Evolutionary conservation across 2,329 filamentous ascomycete genomes (phyloP).

Genomic region (Diaporthe sp.): DNA sequence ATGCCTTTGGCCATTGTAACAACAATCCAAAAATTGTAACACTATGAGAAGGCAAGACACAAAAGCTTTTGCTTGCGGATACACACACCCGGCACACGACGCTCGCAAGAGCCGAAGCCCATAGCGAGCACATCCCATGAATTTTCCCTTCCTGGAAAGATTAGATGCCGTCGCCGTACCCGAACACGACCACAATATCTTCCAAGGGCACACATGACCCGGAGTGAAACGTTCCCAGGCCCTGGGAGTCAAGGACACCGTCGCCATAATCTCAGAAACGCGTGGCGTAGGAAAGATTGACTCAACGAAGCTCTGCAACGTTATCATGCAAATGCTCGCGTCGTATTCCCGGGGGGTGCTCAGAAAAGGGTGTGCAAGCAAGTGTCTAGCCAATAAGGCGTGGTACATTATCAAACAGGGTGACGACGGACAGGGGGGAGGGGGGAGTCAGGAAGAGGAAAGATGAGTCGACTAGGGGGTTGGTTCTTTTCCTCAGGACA

Average conservation of each 20-base stretch:
- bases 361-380: constrained; percentile 4
- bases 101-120: background rate
- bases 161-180: background rate
- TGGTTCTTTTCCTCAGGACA: background rate
- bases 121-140: background rate
- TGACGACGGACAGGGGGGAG: background rate
- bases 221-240: constrained; percentile 2
- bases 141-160: background rate
- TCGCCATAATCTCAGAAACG: background rate
- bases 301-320: constrained; percentile 22
- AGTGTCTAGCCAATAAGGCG: background rate
- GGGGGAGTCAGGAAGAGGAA: background rate
- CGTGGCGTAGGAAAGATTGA: background rate
- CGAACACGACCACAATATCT: background rate
- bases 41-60: background rate
- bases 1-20: background rate
- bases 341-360: constrained; percentile 6
- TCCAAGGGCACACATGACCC: constrained; percentile 3
- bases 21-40: too few relatives aligned
- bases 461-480: background rate
- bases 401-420: constrained; percentile 12
- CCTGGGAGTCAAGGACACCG: background rate
- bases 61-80: background rate
- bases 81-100: background rate
- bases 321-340: constrained; percentile 16